Evolutionary conservation across 768 basidiomycete genomes (phyloP).

Genomic region (Phanerochaete carnosa): DNA sequence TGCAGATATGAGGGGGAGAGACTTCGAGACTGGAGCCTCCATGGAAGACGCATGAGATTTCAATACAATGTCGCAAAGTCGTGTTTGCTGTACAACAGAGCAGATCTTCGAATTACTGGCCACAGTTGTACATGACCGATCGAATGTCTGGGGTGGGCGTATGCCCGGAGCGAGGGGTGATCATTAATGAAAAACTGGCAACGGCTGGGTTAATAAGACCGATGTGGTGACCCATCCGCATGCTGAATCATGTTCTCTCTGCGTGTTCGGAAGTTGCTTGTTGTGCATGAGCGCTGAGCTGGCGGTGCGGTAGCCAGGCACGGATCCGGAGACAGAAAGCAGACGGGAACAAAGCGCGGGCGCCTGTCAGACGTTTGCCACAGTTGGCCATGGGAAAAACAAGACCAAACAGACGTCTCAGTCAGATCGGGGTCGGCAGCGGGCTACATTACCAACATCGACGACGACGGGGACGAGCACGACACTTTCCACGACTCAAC

Average conservation of each 20-base stretch:
- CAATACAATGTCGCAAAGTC: not conserved
- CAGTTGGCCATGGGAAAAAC: slow-evolving; percentile 13
- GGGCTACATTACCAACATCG: slow-evolving; percentile 22
- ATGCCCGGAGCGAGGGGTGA: not conserved
- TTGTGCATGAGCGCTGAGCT: too few species aligned
- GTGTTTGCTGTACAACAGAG: not conserved
- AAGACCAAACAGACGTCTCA: slow-evolving; percentile 22
- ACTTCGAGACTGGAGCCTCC: slow-evolving; percentile 20
- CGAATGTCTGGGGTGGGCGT: too few species aligned
- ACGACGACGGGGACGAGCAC: slow-evolving; percentile 19
- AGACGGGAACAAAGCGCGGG: not conserved
- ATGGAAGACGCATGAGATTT: slow-evolving; percentile 7
- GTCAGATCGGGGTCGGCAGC: slow-evolving; percentile 22
- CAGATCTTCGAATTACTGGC: not conserved
- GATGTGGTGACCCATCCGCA: too few species aligned
- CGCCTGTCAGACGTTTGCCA: slow-evolving; percentile 1
- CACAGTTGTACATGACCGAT: too few species aligned
- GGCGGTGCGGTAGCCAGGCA: not conserved
- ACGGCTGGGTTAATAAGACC: not conserved
- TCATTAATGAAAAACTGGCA: not conserved
- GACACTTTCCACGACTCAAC: slow-evolving; percentile 12
- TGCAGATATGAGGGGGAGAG: slow-evolving; percentile 16
- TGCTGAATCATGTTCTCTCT: too few species aligned
- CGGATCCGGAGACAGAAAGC: not conserved
- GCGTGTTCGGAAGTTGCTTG: not conserved